Base-by-base conservation (phyloP, 1,139 yeast species). In the Candida dubliniensis region DNA sequence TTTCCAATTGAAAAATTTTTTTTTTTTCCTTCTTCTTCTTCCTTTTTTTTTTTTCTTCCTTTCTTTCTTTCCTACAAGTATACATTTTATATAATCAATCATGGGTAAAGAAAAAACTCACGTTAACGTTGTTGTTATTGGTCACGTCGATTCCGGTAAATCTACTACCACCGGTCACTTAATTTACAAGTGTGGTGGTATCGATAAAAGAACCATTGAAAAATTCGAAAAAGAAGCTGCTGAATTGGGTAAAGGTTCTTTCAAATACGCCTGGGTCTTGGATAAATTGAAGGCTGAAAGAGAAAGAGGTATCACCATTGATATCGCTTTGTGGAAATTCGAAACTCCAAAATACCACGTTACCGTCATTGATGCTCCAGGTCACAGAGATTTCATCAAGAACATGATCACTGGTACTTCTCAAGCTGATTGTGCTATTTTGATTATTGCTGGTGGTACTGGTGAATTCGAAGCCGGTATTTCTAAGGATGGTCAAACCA, bases 111-210 rank as follows among this genome's bases (percentile, higher is more conserved):
- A 84, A 71, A 90, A 89, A 86, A 71, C 82, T 78, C 98, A 91
- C 88, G 87, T 90, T 79, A 91, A 91, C 96, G 93, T 90, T 79
- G 98, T 91, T 77, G 98, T 91, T 74, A 91, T 91, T 76, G 98
- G 98, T 78, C 98, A 90, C 95, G 96, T 89, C 96, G 96, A 89
- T 81, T 89, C 96, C 46, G 59, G 63, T 81, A 89, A 89, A 80
- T 89, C 96, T 60, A 89, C 96, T 72, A 88, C 96, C 76, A 90
- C 97, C 73, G 97, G 96, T 78, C 96, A 90, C 85, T 87, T 91
- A 81, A 91, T 91, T 74, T 91, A 76, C 96, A 91, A 91, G 95
- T 71, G 79, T 77, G 84, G 84, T 78, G 84, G 90, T 84, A 84
- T 84, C 63, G 95, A 89, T 82, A 89, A 90, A 88, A 87, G 96